Evolutionary conservation across 352 stramenopile species (phyloP), one percentile per base, ranked within the genome.

Genomic region (Globisporangium radiosum): DNA sequence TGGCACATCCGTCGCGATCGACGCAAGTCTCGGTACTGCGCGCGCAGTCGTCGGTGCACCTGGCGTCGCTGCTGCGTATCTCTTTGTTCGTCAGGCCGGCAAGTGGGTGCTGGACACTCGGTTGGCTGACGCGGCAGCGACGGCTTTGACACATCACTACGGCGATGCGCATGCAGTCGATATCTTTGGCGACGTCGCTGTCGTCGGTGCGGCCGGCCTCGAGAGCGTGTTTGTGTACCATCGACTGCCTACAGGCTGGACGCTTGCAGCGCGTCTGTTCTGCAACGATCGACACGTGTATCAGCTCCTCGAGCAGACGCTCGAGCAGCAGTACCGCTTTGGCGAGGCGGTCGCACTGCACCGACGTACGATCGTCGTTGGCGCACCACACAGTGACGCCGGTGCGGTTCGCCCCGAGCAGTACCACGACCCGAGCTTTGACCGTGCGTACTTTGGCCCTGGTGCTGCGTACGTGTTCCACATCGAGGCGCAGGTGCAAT

Each of bases 251-350:
- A 61, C 60, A 50, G 70, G 67, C 0, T 93, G 85, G 85, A 69
- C 64, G 48, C 69, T 82, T 33, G 68, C 76, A 25, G 70, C 74
- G n/a, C 72, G 71, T 0, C 47, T 98, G 4, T 68, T 71, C 25
- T 87, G 76, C 42, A 90, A 69, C 60, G 92, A 98, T 57, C 93
- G 90, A 39, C 77, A 90, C 8, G 90, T 92, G 47, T 71, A 90
- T 56, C 76, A 88, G 1, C 86, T 96, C 9, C 69, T 93, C 15
- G 66, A 94, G 64, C 72, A 79, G 36, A 73, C 76, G 17, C 72
- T 96, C 3, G 74, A 91, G 54, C 92, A 97, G 65, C 55, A 63
- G 5, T 94, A 97, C 68, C 75, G 76, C 9, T 98, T 98, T 69
- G 94, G 95, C 4, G 62, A 76, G 13, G 71, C 90, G 13, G 63